phyloP scores from a whole-genome alignment of 306 rosid genomes.

The Nissolia schottii region DNA sequence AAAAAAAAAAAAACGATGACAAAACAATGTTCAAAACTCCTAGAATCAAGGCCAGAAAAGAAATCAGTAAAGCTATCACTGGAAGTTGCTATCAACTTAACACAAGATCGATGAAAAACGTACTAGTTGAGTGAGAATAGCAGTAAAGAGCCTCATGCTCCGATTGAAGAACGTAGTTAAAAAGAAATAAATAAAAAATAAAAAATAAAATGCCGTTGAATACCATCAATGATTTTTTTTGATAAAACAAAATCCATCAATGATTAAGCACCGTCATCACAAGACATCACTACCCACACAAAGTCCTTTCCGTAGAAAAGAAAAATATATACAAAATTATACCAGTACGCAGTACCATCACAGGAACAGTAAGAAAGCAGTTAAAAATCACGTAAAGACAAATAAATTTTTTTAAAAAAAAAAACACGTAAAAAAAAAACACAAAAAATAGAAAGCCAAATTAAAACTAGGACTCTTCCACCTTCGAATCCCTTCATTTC shows the following conservation, averaged over 20 bases:
- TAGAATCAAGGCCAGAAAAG: slow-evolving; percentile 22
- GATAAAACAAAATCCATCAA: too few species aligned
- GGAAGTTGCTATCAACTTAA: background rate
- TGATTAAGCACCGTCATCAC: slow-evolving; percentile 30
- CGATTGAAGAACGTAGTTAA: slow-evolving; percentile 10
- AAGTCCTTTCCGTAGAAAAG: slow-evolving; percentile 14
- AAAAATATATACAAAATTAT: slow-evolving; percentile 37
- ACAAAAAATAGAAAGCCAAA: background rate
- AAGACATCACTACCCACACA: slow-evolving; percentile 30
- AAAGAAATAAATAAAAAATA: background rate
- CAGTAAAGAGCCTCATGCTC: background rate
- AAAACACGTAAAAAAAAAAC: too few species aligned
- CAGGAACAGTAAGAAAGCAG: slow-evolving; percentile 26
- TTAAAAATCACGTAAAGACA: background rate
- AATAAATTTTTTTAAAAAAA: background rate
- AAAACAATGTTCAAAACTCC: slow-evolving; percentile 4
- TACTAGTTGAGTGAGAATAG: background rate
- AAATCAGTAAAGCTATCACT: background rate
- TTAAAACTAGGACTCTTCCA: background rate
- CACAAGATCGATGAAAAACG: background rate
- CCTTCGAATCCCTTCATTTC: background rate
- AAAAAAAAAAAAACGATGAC: background rate
- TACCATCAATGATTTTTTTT: too few species aligned
- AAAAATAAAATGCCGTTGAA: background rate
- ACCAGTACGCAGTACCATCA: slow-evolving; percentile 32